A percentile compares a stretch with the other conserved stretches of the same genome.
Conservation (phyloP, 768 basidiomycete species). For the Harrya chromipes region DNA sequence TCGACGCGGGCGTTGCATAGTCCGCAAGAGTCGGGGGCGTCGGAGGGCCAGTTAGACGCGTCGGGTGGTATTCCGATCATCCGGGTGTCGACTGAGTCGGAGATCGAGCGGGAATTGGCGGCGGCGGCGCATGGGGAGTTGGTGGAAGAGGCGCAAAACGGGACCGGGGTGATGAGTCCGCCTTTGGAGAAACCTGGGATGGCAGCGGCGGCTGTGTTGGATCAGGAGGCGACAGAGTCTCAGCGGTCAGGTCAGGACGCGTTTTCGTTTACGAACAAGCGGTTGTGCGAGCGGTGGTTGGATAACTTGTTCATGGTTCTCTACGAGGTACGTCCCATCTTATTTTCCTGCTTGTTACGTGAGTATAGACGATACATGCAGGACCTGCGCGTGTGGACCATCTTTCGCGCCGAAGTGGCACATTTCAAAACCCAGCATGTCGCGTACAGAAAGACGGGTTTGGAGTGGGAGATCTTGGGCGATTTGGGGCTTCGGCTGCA, state of each 20-base stretch:
- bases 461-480: conserved; percentile 98
- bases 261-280: conserved; percentile 94
- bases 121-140: conserved; percentile 27
- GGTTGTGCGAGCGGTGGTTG: conserved; percentile 95
- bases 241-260: conserved; percentile 47
- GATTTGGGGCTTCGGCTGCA: conserved; percentile 91
- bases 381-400: conserved; percentile 98
- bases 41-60: conserved; percentile 24
- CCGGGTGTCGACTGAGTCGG: conserved; percentile 70
- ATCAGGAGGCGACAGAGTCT: conserved; percentile 21
- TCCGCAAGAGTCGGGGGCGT: conserved; percentile 22
- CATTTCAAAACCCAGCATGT: conserved; percentile 99
- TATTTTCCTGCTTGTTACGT: neutral
- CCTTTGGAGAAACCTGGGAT: conserved; percentile 42
- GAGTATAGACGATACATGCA: conserved; percentile 25
- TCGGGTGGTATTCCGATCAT: conserved; percentile 58
- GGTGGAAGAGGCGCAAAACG: conserved; percentile 8
- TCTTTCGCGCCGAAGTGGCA: conserved; percentile 96
- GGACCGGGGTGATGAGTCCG: conserved; percentile 22
- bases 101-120: conserved; percentile 44
- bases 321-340: conserved; percentile 67
- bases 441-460: conserved; percentile 93
- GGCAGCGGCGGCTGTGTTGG: conserved; percentile 36
- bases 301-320: conserved; percentile 98
- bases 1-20: conserved; percentile 60